Conservation (phyloP, 352 stramenopile species). For the Ophiocytium majus region DNA sequence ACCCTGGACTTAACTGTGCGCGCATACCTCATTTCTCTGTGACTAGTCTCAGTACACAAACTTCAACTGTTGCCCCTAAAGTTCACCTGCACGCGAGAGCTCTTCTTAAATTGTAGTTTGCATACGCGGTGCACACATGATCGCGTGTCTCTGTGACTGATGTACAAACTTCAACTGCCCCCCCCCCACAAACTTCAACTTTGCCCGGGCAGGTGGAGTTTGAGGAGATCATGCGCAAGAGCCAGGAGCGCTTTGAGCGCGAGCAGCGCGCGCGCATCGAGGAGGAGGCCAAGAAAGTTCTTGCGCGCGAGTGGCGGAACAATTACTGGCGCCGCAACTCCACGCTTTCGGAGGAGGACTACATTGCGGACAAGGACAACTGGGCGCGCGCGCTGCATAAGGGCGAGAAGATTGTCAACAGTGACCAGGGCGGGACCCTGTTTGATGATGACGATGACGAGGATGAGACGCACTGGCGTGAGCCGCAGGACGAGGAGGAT, state of each 20-base stretch:
- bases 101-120: too few relatives aligned
- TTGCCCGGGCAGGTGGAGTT: conserved; percentile 31
- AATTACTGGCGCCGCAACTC: conserved; percentile 39
- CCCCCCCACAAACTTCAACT: too few relatives aligned
- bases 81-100: too few relatives aligned
- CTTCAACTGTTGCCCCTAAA: too few relatives aligned
- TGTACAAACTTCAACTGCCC: too few relatives aligned
- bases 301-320: conserved; percentile 35
- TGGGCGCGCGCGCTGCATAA: conserved; percentile 21
- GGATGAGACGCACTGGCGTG: conserved; percentile 4
- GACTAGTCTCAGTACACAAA: too few relatives aligned
- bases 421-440: conserved; percentile 18
- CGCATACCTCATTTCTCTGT: too few relatives aligned
- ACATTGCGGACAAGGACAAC: conserved; percentile 40
- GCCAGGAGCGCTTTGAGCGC: conserved; percentile 25
- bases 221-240: conserved; percentile 25
- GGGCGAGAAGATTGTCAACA: conserved; percentile 41
- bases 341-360: conserved; percentile 35
- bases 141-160: too few relatives aligned
- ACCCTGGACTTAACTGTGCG: too few relatives aligned
- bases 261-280: conserved; percentile 30
- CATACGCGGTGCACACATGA: too few relatives aligned
- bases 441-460: conserved; percentile 35
- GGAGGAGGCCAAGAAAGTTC: conserved; percentile 39
- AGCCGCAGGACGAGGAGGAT: conserved; percentile 10